Evolutionary conservation across 129 eudicot species (phyloP).

Genomic region (carrot (Daucus carota)): DNA sequence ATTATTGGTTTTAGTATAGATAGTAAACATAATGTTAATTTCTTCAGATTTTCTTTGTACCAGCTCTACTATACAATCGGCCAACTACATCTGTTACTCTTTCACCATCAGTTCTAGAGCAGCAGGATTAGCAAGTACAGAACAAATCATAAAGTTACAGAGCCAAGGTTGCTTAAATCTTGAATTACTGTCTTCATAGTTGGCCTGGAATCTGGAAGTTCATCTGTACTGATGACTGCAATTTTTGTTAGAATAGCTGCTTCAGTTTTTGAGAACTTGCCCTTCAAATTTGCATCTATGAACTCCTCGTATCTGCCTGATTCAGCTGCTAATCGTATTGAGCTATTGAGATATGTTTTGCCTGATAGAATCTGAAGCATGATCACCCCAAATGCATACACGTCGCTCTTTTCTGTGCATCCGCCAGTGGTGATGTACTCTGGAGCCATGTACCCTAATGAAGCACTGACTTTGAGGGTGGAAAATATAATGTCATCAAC

Average conservation of each 20-base stretch:
- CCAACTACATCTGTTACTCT: not conserved
- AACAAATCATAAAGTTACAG: not conserved
- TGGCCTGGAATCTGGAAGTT: slow-evolving; percentile 64
- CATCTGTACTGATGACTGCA: slow-evolving; percentile 52
- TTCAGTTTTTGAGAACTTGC: slow-evolving; percentile 37
- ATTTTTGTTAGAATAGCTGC: slow-evolving; percentile 40
- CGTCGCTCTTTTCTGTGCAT: slow-evolving; percentile 85
- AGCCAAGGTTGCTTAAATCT: slow-evolving; percentile 23
- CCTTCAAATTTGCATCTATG: slow-evolving; percentile 50
- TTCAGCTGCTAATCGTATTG: slow-evolving; percentile 47
- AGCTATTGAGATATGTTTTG: slow-evolving; percentile 34
- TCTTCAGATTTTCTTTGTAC: not conserved
- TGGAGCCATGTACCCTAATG: slow-evolving; percentile 91
- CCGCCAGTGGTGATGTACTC: slow-evolving; percentile 88
- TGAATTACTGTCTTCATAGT: slow-evolving; percentile 48
- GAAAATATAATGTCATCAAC: slow-evolving; percentile 86
- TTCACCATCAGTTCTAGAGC: not conserved
- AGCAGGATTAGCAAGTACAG: not conserved
- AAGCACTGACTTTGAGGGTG: slow-evolving; percentile 88
- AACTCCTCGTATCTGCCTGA: slow-evolving; percentile 37
- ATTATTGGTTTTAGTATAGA: not conserved
- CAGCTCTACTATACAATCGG: slow-evolving; percentile 4
- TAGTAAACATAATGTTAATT: not conserved
- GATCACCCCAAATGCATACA: slow-evolving; percentile 79
- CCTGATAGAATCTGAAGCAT: slow-evolving; percentile 76